Percentiles rank a stretch among this genome's conserved stretches.
Conservation (phyloP, 805 yeast genomes). For the Spathaspora hagerdaliae region DNA sequence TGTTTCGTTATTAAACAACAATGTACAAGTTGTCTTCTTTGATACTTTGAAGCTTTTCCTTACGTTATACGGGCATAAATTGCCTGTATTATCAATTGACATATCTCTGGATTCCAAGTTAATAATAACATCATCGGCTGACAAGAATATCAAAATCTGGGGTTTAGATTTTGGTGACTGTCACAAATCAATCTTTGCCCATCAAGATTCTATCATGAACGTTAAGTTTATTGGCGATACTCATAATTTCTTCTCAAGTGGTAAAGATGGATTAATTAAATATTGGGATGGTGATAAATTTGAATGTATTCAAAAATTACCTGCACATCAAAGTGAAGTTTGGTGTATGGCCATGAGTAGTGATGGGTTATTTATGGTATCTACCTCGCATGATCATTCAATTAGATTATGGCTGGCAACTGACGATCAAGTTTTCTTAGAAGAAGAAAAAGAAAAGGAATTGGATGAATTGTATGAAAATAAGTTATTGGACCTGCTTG, state of each 20-base stretch:
- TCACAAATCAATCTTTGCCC: slow-evolving; percentile 94
- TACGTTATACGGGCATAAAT: slow-evolving; percentile 91
- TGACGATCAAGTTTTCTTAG: slow-evolving; percentile 92
- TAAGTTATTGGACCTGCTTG: slow-evolving; percentile 70
- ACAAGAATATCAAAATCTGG: slow-evolving; percentile 96
- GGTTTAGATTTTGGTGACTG: slow-evolving; percentile 99
- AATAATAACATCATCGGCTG: slow-evolving; percentile 91
- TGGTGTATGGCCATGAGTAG: slow-evolving; percentile 84
- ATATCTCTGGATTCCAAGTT: slow-evolving; percentile 85
- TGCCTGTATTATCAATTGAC: slow-evolving; percentile 91
- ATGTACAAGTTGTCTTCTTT: slow-evolving; percentile 89
- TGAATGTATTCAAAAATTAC: slow-evolving; percentile 83
- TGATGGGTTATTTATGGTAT: slow-evolving; percentile 67
- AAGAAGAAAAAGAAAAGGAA: slow-evolving; percentile 95
- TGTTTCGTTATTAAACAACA: slow-evolving; percentile 81
- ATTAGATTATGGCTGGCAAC: slow-evolving; percentile 91
- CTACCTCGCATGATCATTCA: slow-evolving; percentile 91
- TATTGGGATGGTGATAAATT: slow-evolving; percentile 99
- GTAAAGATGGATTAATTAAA: slow-evolving; percentile 85
- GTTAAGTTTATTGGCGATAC: slow-evolving; percentile 81
- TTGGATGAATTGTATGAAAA: slow-evolving; percentile 87
- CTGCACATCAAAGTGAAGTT: slow-evolving; percentile 84
- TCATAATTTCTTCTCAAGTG: slow-evolving; percentile 84
- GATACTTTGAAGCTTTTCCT: slow-evolving; percentile 85
- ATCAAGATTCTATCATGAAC: slow-evolving; percentile 91